A percentile compares a stretch with the other conserved stretches of the same genome.
Evolutionary conservation across 2,329 filamentous ascomycete genomes (phyloP).

Genomic region (Mycosphaerella arachidis): DNA sequence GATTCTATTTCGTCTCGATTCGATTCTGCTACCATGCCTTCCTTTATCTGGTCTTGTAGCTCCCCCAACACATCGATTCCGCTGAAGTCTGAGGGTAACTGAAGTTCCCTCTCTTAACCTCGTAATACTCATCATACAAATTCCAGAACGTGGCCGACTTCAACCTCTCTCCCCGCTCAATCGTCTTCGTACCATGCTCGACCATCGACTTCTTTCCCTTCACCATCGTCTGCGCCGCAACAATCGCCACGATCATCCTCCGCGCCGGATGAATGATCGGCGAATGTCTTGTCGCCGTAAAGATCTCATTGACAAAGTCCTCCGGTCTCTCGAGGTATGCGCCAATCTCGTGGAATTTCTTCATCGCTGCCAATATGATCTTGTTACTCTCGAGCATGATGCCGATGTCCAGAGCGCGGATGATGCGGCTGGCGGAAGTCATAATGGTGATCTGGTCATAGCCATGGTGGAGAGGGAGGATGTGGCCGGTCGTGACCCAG

Average conservation of each 20-base stretch:
- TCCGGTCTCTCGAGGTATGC: background rate
- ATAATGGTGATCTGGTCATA: background rate
- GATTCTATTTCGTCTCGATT: too few relatives aligned
- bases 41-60: too few relatives aligned
- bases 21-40: too few relatives aligned
- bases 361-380: background rate
- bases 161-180: background rate
- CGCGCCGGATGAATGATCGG: background rate
- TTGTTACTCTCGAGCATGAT: background rate
- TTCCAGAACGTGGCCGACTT: background rate
- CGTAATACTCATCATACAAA: background rate
- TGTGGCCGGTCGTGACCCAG: background rate
- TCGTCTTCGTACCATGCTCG: background rate
- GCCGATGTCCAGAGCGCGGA: background rate
- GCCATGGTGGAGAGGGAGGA: background rate
- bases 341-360: background rate
- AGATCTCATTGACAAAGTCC: background rate
- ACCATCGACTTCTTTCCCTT: background rate
- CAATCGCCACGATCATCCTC: background rate
- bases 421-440: background rate
- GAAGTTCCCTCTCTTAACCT: background rate
- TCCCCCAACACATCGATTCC: too few relatives aligned
- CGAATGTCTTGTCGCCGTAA: background rate
- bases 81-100: background rate
- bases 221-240: background rate